A percentile compares a stretch with the other conserved stretches of the same genome.
phyloP scores from a whole-genome alignment of 2,329 filamentous ascomycete species.

The Hirsutella minnesotensis region DNA sequence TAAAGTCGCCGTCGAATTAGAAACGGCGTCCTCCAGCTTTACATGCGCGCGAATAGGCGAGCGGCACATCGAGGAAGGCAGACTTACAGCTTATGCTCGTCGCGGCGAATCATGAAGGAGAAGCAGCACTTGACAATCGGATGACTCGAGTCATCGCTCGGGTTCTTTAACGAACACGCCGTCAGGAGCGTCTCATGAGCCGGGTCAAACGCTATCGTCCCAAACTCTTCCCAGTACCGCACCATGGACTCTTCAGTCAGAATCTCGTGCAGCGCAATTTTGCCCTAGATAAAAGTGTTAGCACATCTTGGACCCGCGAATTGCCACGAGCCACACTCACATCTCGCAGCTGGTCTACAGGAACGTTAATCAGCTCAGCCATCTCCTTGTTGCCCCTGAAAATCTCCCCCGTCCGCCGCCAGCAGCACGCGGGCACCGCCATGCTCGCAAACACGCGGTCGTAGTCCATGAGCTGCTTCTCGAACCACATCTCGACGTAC shows the following conservation, averaged over 20 bases:
- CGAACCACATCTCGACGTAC: conserved; percentile 98
- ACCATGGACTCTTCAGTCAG: conserved; percentile 90
- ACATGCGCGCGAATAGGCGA: too few relatives aligned
- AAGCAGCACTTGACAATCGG: conserved; percentile 87
- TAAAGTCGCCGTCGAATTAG: neutral
- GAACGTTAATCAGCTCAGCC: conserved; percentile 89
- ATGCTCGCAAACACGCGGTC: conserved; percentile 97
- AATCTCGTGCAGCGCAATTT: conserved; percentile 90
- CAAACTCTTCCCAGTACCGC: conserved; percentile 98
- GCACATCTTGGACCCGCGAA: neutral
- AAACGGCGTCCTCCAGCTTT: too few relatives aligned
- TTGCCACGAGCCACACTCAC: conserved; percentile 38
- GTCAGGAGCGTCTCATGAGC: conserved; percentile 92
- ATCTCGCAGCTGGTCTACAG: conserved; percentile 81
- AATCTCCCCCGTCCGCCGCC: conserved; percentile 93
- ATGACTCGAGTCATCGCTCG: conserved; percentile 54
- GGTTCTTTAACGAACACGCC: conserved; percentile 81
- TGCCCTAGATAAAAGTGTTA: conserved; percentile 51
- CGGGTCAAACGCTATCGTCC: conserved; percentile 90
- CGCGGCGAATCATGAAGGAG: conserved; percentile 89
- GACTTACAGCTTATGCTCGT: conserved; percentile 90
- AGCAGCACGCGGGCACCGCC: conserved; percentile 96
- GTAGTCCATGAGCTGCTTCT: conserved; percentile 91
- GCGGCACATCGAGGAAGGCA: neutral
- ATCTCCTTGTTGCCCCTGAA: conserved; percentile 97